These are phyloP conservation scores for Tolypocladium tropicale DNA, from an alignment of 2,329 filamentous ascomycete genomes.

Conservation along the genomic window DNA sequence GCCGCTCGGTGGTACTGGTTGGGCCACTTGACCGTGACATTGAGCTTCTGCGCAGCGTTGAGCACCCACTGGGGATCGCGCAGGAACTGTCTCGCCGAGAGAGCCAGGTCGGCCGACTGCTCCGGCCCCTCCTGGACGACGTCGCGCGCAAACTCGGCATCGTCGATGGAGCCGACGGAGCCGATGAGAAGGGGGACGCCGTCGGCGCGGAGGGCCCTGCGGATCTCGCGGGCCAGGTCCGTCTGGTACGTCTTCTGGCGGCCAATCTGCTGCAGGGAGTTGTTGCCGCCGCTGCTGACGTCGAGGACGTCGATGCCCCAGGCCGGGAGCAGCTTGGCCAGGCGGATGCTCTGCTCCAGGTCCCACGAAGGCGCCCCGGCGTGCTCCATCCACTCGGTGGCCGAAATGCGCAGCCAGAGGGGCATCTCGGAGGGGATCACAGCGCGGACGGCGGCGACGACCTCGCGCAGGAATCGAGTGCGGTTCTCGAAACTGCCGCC, in stretches of 20 bases:
- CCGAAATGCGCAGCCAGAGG: conserved; percentile 49
- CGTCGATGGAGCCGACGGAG: conserved; percentile 64
- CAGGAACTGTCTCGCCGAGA: conserved; percentile 68
- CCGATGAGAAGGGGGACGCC: conserved; percentile 51
- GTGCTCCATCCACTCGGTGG: conserved; percentile 52
- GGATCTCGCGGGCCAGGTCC: conserved; percentile 60
- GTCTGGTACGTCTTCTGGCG: conserved; percentile 61
- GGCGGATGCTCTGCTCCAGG: conserved; percentile 45
- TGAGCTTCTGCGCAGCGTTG: conserved; percentile 60
- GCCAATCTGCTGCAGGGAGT: conserved; percentile 48
- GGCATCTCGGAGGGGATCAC: conserved; percentile 44
- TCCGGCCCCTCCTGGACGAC: conserved; percentile 36
- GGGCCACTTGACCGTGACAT: conserved; percentile 60
- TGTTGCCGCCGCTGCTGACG: conserved; percentile 67
- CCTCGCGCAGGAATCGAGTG: conserved; percentile 47
- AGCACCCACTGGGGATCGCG: conserved; percentile 73
- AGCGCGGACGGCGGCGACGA: conserved; percentile 38
- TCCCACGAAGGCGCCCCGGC: conserved; percentile 48
- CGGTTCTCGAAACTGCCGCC: conserved; percentile 58
- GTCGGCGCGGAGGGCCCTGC: conserved; percentile 47
- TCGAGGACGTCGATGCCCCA: conserved; percentile 76
- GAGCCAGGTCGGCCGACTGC: conserved; percentile 52
- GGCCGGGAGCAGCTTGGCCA: conserved; percentile 60
- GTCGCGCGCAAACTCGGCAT: conserved; percentile 54
- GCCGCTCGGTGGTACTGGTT: conserved; percentile 47